Base-by-base conservation (phyloP, 2,329 filamentous ascomycete species). In the Sporothrix phasma region DNA sequence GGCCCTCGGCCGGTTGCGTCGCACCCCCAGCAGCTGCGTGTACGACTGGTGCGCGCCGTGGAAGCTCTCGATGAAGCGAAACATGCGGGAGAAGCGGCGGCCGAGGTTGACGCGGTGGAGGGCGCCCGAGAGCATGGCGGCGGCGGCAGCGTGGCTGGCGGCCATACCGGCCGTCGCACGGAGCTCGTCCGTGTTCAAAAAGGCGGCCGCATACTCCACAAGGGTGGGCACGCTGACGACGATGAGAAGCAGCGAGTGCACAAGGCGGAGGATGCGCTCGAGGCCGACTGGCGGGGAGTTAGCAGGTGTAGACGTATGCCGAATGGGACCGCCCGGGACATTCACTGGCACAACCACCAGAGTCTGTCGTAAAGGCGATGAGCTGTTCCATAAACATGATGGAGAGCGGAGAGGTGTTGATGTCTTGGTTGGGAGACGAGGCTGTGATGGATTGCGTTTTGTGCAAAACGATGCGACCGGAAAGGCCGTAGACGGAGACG, bases 1-100 rank as follows among this genome's bases (percentile, higher is more conserved):
- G 17, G 7, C 3, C n/a, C 6, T 5, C 47, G 19, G 15, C 24
- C 7, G 26, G n/a, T n/a, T n/a, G n/a, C n/a, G n/a, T n/a, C 22
- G 8, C 17, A 10, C 56, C 34, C 53, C n/a, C 7, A 61, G 11
- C 13, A 65, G 47, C 5, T 41, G 43, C 11, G 5, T 47, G 68
- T 78, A 83, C 34, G 77, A 70, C 2, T 71, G 70, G 70, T 79
- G 80, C 1, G 84, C 82, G 2, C 75, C 72, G 26, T 76, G 71
- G 68, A 89, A 86, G 58, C 78, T 80, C 53, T 85, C 83, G 61
- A 88, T 74, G 71, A 87, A 90, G 69, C 86, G 85, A 72, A 89
- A 88, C 64, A 88, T 76, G 13, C 88, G 84, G 71, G 90, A 80
- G 73, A 83, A 85, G 24, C 87, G 82, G 43, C 88, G 80, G 19